Percentiles rank a stretch among this genome's conserved stretches.
These are phyloP conservation scores for Sugiyamaella sp. DNA, from an alignment of 1,139 yeast genomes.

Conservation along the genomic window DNA sequence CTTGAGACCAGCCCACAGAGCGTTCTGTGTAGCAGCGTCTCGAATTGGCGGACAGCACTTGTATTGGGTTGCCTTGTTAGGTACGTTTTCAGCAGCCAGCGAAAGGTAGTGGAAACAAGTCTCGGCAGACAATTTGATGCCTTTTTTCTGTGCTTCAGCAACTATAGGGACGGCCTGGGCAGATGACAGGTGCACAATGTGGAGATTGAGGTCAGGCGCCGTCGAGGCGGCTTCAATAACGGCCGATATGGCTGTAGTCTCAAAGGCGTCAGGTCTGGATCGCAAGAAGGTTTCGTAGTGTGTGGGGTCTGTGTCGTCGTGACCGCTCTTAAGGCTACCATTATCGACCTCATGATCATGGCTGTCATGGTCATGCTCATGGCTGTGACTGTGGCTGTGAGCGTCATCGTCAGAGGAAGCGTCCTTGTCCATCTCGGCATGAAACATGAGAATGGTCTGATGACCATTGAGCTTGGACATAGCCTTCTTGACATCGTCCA, in stretches of 20 bases:
- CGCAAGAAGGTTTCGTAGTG: slow-evolving; percentile 73
- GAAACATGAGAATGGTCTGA: slow-evolving; percentile 82
- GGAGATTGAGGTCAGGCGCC: slow-evolving; percentile 68
- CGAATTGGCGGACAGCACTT: slow-evolving; percentile 97
- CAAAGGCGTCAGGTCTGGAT: slow-evolving; percentile 87
- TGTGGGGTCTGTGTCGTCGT: slow-evolving; percentile 41
- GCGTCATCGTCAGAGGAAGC: slow-evolving; percentile 20
- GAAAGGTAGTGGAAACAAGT: slow-evolving; percentile 92
- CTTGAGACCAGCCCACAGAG: slow-evolving; percentile 76
- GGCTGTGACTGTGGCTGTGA: slow-evolving; percentile 18
- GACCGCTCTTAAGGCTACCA: too few species aligned
- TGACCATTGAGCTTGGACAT: slow-evolving; percentile 61
- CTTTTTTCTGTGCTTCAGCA: slow-evolving; percentile 62
- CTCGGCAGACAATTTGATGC: slow-evolving; percentile 73
- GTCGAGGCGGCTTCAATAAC: slow-evolving; percentile 64
- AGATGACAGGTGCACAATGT: slow-evolving; percentile 88
- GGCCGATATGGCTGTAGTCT: slow-evolving; percentile 76
- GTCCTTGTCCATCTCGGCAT: slow-evolving; percentile 72
- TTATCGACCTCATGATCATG: too few species aligned
- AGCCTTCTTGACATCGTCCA: slow-evolving; percentile 64
- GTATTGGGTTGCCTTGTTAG: slow-evolving; percentile 74
- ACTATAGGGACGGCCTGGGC: slow-evolving; percentile 73
- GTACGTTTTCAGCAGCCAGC: slow-evolving; percentile 73
- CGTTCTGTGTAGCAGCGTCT: slow-evolving; percentile 64
- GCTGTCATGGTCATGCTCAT: too few species aligned